Base-by-base conservation (phyloP, 106 monocot species). In the Dendrobium officinale region DNA sequence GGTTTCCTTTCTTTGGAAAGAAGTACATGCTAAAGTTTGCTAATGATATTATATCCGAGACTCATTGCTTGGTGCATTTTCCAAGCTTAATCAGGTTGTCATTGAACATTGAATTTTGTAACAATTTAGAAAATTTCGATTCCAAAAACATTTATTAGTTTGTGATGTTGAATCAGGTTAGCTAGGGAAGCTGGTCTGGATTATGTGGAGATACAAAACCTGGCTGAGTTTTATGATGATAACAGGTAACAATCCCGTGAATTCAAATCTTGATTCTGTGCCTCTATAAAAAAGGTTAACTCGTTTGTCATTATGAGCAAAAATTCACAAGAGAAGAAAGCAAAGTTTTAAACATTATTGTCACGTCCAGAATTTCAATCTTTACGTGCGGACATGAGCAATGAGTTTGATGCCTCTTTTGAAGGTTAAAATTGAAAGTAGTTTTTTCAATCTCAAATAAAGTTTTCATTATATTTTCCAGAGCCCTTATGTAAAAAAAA, bases 211-310 rank as follows among this genome's bases (percentile, higher is more conserved):
- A 95, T 95, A 81, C 98, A 99, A 79, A 98, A 95, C 58, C 84
- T 95, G 59, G 86, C 98, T 11, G 98, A 98, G 72, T 98, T 98
- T 88, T 98, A 98, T 88, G 98, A 98, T 82, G 98, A 98, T 82
- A 93, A 95, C 85, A 91, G 98, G 98, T 95, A 83, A 19, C 8
- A 66, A 49, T 67, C 70, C 13, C 37, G 11, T 70, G 70, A 70
- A 70, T 70, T 70, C 4, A 29, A 70, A 33, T 4, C 70, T 33
- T 70, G 70, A 70, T 70, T 70, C 5, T 10, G 29, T 70, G 20
- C 9, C 70, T 33, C 2, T 37, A 70, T 70, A 37, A 70, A n/a
- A 70, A 70, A 15, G 1, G 29, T 33, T 70, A 67, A 40, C 29
- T 11, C 33, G 33, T 37, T 70, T 70, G 70, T 70, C 27, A 33